Base-by-base conservation (phyloP, 2,329 filamentous ascomycete genomes). In the Ceratocystis huliohia region DNA sequence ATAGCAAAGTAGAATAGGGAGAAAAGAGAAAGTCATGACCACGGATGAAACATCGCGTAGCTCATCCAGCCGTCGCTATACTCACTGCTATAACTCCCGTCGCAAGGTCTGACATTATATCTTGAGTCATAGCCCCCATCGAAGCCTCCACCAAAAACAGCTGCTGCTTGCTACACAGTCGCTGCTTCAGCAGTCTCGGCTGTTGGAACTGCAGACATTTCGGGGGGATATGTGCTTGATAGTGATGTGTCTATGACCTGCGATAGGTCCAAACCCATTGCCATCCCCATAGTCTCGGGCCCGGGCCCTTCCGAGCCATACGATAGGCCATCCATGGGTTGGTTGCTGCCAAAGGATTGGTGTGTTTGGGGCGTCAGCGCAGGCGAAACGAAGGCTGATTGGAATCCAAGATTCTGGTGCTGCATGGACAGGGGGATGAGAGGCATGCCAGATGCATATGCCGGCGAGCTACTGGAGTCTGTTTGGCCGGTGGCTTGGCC, bases 401-500 rank as follows among this genome's bases (percentile, higher is more conserved):
- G 56, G 17, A 59, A 33, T 28, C 56, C 56, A 10, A 59, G 56
- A 30, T 30, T 30, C 6, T 37, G 28, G 28, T 59, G 56, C 56
- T 59, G 56, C 56, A 37, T 22, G 25, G 56, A 20, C 15, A 59
- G 30, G 7, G 56, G 56, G 3, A 59, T 28, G 13, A 59, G 13
- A 8, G 56, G 56, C 56, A 59, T 59, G 56, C 56, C 56, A n/a
- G 56, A 28, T 2, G 56, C 28, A 7, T 28, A 59, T 4, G 56
- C 56, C 15, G 56, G 56, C 15, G 56, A 59, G 56, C 56, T 59
- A 30, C 28, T 37, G 7, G 56, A 37, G 17, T 33, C 3, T 5
- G 33, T 28, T 15, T 59, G 56, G 7, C 62, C 64, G 62, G 73
- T n/a, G 56, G 5, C 10, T 10, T 59, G 28, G 28, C 53, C 33